Percentiles rank a stretch among this genome's conserved stretches.
phyloP scores from a whole-genome alignment of 306 rosid species.

The Malus fusca region DNA sequence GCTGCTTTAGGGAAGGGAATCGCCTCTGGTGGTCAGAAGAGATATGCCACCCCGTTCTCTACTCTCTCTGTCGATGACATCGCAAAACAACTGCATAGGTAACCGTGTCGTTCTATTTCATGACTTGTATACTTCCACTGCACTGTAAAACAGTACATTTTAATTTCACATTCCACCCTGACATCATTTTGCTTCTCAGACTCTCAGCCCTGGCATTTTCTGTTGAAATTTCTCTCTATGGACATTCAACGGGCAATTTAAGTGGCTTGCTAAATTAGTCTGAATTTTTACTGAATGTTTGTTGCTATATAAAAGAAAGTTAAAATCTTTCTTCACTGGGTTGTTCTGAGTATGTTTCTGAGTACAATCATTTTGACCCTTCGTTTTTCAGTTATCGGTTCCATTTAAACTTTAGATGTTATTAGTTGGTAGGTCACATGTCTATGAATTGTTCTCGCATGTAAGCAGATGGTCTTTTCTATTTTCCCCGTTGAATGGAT shows the following conservation, averaged over 20 bases:
- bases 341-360: background rate
- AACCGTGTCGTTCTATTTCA: background rate
- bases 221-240: background rate
- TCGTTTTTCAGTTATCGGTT: background rate
- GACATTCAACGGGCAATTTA: background rate
- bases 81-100: conserved; percentile 90
- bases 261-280: background rate
- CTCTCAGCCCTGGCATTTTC: background rate
- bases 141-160: background rate
- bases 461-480: background rate
- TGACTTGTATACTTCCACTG: background rate
- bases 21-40: conserved; percentile 58
- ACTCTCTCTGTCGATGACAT: conserved; percentile 74
- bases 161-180: background rate
- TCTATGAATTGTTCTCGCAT: background rate
- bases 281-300: background rate
- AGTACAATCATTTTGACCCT: background rate
- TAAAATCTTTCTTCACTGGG: background rate
- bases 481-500: background rate
- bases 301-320: background rate
- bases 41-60: conserved; percentile 83
- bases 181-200: background rate
- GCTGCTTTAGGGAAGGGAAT: conserved; percentile 97
- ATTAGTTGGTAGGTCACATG: background rate
- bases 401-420: background rate